These are phyloP conservation scores for Bipolaris gigantea DNA, from an alignment of 2,329 filamentous ascomycete genomes.

Conservation along the genomic window DNA sequence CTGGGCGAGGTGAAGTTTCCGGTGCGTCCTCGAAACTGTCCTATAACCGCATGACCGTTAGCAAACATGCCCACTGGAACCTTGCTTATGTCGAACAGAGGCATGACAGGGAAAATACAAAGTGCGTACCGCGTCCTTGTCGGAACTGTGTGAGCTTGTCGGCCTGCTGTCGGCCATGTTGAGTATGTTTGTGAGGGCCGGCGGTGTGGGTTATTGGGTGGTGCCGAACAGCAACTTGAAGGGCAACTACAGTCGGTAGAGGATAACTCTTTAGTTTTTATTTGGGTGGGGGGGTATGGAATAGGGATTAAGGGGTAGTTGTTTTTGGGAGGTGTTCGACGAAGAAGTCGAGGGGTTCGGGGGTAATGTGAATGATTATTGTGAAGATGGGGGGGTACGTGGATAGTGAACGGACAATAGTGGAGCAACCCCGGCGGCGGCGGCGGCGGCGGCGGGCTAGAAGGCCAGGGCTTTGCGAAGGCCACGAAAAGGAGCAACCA, in stretches of 20 bases:
- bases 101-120: background rate
- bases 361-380: background rate
- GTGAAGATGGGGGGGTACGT: constrained; percentile 8
- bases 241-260: constrained; percentile 23
- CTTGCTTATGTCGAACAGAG: background rate
- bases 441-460: constrained; percentile 4
- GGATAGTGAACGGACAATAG: constrained; percentile 17
- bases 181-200: constrained; percentile 9
- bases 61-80: constrained; percentile 4
- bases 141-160: constrained; percentile 39
- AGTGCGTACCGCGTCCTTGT: constrained; percentile 34
- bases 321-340: background rate
- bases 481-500: constrained; percentile 9
- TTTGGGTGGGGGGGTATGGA: background rate
- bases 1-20: constrained; percentile 55
- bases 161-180: constrained; percentile 31
- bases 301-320: constrained; percentile 13
- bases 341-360: background rate
- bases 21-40: constrained; percentile 82
- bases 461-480: constrained; percentile 10
- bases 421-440: constrained; percentile 3
- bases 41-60: constrained; percentile 47
- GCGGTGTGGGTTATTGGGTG: constrained; percentile 14
- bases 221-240: constrained; percentile 13
- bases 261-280: background rate